Conservation (phyloP, 2,329 filamentous ascomycete species). For the Aspergillus thermomutatus region DNA sequence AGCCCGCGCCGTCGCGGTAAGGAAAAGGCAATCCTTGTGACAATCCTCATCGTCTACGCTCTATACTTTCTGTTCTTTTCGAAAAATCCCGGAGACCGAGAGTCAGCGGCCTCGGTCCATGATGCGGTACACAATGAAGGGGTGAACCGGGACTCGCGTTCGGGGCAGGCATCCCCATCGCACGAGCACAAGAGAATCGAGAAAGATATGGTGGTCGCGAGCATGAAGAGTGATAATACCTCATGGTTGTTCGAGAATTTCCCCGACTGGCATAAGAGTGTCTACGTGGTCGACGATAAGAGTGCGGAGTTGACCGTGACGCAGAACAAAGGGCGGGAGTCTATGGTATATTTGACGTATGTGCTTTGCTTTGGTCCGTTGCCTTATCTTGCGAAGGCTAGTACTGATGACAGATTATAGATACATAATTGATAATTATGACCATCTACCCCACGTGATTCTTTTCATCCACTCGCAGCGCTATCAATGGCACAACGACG, state of each 20-base stretch:
- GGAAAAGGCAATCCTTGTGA: constrained; percentile 32
- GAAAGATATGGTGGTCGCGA: constrained; percentile 39
- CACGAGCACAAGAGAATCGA: constrained; percentile 13
- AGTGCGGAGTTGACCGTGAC: constrained; percentile 48
- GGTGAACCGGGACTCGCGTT: constrained; percentile 11
- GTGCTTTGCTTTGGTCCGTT: constrained; percentile 6
- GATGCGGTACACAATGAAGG: constrained; percentile 9
- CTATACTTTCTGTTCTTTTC: constrained; percentile 34
- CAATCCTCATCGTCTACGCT: constrained; percentile 31
- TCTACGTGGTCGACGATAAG: constrained; percentile 55
- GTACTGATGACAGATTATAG: constrained; percentile 15
- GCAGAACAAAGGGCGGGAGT: constrained; percentile 42
- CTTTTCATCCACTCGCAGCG: constrained; percentile 41
- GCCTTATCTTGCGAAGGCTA: neutral
- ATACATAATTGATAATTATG: constrained; percentile 44
- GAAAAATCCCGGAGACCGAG: constrained; percentile 10
- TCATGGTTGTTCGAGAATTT: constrained; percentile 39
- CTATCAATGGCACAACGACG: constrained; percentile 50
- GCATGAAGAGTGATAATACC: constrained; percentile 38
- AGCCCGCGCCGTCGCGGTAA: constrained; percentile 33
- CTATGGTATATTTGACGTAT: constrained; percentile 45
- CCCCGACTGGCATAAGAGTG: constrained; percentile 49
- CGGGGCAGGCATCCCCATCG: constrained; percentile 17
- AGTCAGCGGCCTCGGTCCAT: constrained; percentile 6
- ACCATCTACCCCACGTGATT: constrained; percentile 38